Percentiles rank a stretch among this genome's conserved stretches.
These are phyloP conservation scores for Malbranchea zuffiana DNA, from an alignment of 2,329 filamentous ascomycete genomes.

Conservation along the genomic window DNA sequence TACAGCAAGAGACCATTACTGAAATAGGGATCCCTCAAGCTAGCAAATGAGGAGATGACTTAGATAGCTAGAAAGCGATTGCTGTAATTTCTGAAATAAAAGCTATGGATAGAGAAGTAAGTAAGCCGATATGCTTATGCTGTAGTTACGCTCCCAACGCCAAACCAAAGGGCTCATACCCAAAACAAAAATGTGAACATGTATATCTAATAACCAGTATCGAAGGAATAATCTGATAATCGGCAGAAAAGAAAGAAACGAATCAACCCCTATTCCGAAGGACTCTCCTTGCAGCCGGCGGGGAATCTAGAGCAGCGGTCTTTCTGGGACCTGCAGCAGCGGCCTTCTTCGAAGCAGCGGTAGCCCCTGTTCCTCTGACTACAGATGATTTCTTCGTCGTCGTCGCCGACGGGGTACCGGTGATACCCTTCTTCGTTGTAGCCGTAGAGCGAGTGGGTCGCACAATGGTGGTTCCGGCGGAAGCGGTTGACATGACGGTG, in stretches of 20 bases:
- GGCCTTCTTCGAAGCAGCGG: slow-evolving; percentile 27
- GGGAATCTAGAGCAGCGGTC: slow-evolving; percentile 24
- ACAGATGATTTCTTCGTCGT: slow-evolving; percentile 6
- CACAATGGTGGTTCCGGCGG: slow-evolving; percentile 30
- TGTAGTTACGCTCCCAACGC: too few relatives aligned
- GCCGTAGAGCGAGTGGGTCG: slow-evolving; percentile 20
- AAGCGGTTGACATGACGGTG: slow-evolving; percentile 27
- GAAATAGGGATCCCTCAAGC: too few relatives aligned
- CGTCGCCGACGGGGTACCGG: slow-evolving; percentile 11
- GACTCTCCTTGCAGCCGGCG: slow-evolving; percentile 27
- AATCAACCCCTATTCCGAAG: slow-evolving; percentile 32
- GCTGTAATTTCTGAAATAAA: too few relatives aligned
- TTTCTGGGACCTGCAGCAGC: slow-evolving; percentile 25
- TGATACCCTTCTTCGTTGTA: slow-evolving; percentile 23
- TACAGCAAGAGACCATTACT: too few relatives aligned
- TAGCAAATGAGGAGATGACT: too few relatives aligned
- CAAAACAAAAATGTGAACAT: neutral
- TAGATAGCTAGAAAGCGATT: too few relatives aligned
- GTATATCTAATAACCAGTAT: slow-evolving; percentile 1
- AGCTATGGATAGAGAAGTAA: too few relatives aligned
- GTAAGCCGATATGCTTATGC: too few relatives aligned
- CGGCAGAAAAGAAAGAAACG: neutral
- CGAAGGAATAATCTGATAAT: neutral
- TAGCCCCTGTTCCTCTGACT: slow-evolving; percentile 22
- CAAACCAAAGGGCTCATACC: neutral